Evolutionary conservation across 108 stramenopile species (phyloP).

Genomic region (Epithemia pelagica): DNA sequence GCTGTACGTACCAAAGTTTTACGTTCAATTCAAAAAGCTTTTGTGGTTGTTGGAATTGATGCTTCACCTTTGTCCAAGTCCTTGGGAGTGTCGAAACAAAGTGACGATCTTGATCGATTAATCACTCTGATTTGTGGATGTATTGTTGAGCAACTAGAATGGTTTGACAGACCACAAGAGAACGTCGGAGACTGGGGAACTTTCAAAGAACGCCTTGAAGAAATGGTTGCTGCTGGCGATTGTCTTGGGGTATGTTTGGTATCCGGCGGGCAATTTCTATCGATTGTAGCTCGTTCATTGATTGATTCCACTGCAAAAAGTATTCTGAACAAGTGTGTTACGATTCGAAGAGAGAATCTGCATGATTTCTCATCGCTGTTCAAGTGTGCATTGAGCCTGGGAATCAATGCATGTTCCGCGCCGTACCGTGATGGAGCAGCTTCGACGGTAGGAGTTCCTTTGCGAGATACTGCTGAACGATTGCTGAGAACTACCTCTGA

Average conservation of each 20-base stretch:
- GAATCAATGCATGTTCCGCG: slow-evolving; percentile 13
- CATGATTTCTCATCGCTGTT: slow-evolving; percentile 4
- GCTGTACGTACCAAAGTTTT: slow-evolving; percentile 21
- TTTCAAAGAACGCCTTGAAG: background rate
- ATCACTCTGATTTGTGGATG: slow-evolving; percentile 26
- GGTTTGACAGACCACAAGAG: background rate
- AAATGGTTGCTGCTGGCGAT: background rate
- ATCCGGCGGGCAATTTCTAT: slow-evolving; percentile 20
- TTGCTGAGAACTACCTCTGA: slow-evolving; percentile 10
- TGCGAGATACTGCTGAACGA: slow-evolving; percentile 9
- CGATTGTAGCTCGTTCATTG: slow-evolving; percentile 11
- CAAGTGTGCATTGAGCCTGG: slow-evolving; percentile 18
- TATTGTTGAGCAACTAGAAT: slow-evolving; percentile 32
- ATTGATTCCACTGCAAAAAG: slow-evolving; percentile 28
- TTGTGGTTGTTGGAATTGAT: slow-evolving; percentile 25
- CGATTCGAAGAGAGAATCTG: background rate
- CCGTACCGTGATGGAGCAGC: slow-evolving; percentile 43
- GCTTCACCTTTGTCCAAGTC: background rate
- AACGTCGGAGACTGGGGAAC: slow-evolving; percentile 1
- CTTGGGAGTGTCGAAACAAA: background rate
- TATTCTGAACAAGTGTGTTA: slow-evolving; percentile 5
- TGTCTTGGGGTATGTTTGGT: slow-evolving; percentile 14
- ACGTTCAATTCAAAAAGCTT: slow-evolving; percentile 7
- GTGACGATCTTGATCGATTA: slow-evolving; percentile 18
- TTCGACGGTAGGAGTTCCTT: slow-evolving; percentile 9